Evolutionary conservation across 305 asterid genomes (phyloP), one percentile per base, ranked within the genome.

Genomic region (Fraxinus nigra): DNA sequence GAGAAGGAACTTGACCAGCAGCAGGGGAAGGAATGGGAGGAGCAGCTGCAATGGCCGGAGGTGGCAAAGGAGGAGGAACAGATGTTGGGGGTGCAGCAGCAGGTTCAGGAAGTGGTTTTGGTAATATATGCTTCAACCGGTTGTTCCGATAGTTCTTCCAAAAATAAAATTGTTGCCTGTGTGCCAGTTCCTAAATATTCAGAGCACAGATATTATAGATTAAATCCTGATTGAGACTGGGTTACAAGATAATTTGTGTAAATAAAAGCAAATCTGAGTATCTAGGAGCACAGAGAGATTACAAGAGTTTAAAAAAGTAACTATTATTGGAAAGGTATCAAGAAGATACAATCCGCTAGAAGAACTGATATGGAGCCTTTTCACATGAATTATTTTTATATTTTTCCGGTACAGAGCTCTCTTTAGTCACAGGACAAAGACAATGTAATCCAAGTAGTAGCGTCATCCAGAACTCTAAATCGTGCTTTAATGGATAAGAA

Each of bases 121-220:
- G 97, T 13, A 91, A 86, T 86, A 96, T 96, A 91, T 96, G 99
- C 91, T 96, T 96, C 92, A 96, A 88, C 80, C 95, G 89, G 78
- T 94, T 96, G 88, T 91, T 92, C 89, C 97, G 87, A 77, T 94
- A 92, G 83, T 88, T 93, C 93, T 94, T 96, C 99, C 99, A 96
- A 67, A 86, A 93, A 86, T 90, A 92, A 85, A 96, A 96, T 78
- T 96, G 97, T 82, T 96, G 98, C 86, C 98, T 90, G 79, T 96
- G 99, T 24, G 99, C 97, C 91, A 96, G 76, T 89, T 94, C 98
- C 98, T 96, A 85, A 76, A 86, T 77, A 56, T 33, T 74, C 83
- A 69, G n/a, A 79, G 63, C 72, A 85, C n/a, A 81, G 34, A 16
- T 43, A 72, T 59, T n/a, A 28, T 28, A 59, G 51, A 87, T 88